A percentile compares a stretch with the other conserved stretches of the same genome.
Conservation (phyloP, 2,329 filamentous ascomycete species). For the Arthrinium puccinioides region DNA sequence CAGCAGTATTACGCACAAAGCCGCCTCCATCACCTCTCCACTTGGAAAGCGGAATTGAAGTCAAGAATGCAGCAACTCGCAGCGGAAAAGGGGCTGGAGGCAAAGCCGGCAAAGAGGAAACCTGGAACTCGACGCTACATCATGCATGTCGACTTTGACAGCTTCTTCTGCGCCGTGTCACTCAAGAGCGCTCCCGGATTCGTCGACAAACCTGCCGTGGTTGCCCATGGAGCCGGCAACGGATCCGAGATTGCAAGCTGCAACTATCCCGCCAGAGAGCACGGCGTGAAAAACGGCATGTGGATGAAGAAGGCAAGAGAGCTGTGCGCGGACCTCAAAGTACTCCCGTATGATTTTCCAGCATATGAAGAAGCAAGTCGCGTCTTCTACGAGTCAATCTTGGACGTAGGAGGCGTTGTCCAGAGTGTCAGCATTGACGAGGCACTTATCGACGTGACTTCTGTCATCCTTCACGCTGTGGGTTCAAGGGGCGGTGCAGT, state of each 20-base stretch:
- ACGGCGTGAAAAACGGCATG: constrained; percentile 95
- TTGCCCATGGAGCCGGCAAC: constrained; percentile 78
- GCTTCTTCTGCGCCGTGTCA: constrained; percentile 95
- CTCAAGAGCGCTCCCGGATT: constrained; percentile 69
- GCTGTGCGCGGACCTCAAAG: constrained; percentile 76
- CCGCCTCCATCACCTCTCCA: constrained; percentile 86
- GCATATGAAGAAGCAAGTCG: constrained; percentile 89
- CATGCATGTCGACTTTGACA: constrained; percentile 95
- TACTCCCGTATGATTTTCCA: constrained; percentile 92
- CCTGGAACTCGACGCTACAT: constrained; percentile 70
- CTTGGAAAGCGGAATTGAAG: constrained; percentile 94
- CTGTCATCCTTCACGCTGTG: constrained; percentile 56
- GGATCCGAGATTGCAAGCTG: constrained; percentile 96
- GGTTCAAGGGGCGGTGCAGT: constrained; percentile 59
- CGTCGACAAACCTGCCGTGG: constrained; percentile 71
- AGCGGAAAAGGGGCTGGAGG: constrained; percentile 52
- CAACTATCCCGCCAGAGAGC: constrained; percentile 84
- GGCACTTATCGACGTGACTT: constrained; percentile 78
- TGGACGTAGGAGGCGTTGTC: constrained; percentile 72
- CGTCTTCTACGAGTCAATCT: constrained; percentile 78
- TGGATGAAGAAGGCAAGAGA: constrained; percentile 93
- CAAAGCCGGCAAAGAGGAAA: constrained; percentile 40
- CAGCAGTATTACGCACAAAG: constrained; percentile 95
- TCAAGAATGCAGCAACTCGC: constrained; percentile 77
- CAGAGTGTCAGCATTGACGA: constrained; percentile 98